A percentile compares a stretch with the other conserved stretches of the same genome.
phyloP scores from a whole-genome alignment of 257 asterid species.

The Solanum chmielewskii region DNA sequence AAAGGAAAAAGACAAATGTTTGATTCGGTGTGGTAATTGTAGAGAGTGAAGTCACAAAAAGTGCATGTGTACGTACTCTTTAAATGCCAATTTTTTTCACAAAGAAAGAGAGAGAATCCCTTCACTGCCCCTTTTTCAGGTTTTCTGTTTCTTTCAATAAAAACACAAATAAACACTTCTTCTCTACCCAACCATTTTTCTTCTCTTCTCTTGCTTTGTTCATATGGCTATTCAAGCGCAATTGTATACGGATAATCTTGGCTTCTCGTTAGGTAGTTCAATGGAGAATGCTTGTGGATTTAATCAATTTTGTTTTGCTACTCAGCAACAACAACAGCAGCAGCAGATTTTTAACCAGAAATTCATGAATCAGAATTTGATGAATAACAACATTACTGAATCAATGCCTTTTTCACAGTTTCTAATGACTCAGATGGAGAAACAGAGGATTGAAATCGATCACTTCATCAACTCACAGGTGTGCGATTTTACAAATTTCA shows the following conservation, averaged over 20 bases:
- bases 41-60: constrained; percentile 32
- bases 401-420: constrained; percentile 8
- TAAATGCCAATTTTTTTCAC: constrained; percentile 9
- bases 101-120: constrained; percentile 3
- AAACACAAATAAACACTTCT: neutral
- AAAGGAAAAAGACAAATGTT: neutral
- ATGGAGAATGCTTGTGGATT: constrained; percentile 35
- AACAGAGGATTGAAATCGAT: constrained; percentile 46
- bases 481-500: neutral
- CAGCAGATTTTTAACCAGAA: constrained; percentile 10
- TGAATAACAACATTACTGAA: neutral
- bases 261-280: constrained; percentile 11
- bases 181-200: neutral
- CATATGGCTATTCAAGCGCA: constrained; percentile 62
- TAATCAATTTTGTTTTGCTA: constrained; percentile 6
- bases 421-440: constrained; percentile 19
- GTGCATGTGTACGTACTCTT: constrained; percentile 46
- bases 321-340: constrained; percentile 9
- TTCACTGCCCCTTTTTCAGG: constrained; percentile 2
- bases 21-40: neutral
- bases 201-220: neutral
- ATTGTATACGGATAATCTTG: constrained; percentile 34
- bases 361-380: neutral
- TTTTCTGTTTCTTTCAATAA: constrained; percentile 22
- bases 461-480: constrained; percentile 50